Conservation (phyloP, 2,329 filamentous ascomycete genomes). For the Colletotrichum viniferum region DNA sequence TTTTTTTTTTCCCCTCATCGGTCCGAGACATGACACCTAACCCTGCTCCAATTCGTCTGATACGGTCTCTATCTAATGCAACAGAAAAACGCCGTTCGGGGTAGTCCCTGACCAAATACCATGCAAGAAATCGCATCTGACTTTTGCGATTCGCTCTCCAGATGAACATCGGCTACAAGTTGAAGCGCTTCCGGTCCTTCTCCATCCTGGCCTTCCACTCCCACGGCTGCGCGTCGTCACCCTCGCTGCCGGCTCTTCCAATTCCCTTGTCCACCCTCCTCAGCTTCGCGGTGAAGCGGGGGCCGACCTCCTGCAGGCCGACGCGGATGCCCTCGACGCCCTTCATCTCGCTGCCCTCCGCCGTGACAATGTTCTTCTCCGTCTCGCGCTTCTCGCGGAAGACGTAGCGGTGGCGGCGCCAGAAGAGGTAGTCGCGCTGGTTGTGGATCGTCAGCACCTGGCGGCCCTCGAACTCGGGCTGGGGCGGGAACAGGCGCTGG, state of each 20-base stretch:
- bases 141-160: background rate
- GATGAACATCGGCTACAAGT: constrained; percentile 60
- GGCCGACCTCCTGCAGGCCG: constrained; percentile 81
- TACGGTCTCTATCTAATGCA: background rate
- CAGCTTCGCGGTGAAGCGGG: constrained; percentile 77
- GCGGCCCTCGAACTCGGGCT: constrained; percentile 82
- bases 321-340: constrained; percentile 86
- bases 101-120: background rate
- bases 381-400: constrained; percentile 87
- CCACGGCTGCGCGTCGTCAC: constrained; percentile 84
- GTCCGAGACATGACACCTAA: background rate
- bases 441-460: constrained; percentile 95
- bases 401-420: constrained; percentile 87
- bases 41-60: background rate
- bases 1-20: background rate
- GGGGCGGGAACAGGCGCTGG: constrained; percentile 70
- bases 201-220: constrained; percentile 97
- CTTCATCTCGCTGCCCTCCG: constrained; percentile 82
- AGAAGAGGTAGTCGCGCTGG: constrained; percentile 94
- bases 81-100: constrained; percentile 8
- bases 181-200: constrained; percentile 91
- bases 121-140: background rate
- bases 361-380: constrained; percentile 83
- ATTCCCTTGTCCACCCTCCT: constrained; percentile 91
- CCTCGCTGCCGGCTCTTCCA: constrained; percentile 67